Conservation (phyloP, 495 filamentous ascomycete species). For the Xylaria telfairii region DNA sequence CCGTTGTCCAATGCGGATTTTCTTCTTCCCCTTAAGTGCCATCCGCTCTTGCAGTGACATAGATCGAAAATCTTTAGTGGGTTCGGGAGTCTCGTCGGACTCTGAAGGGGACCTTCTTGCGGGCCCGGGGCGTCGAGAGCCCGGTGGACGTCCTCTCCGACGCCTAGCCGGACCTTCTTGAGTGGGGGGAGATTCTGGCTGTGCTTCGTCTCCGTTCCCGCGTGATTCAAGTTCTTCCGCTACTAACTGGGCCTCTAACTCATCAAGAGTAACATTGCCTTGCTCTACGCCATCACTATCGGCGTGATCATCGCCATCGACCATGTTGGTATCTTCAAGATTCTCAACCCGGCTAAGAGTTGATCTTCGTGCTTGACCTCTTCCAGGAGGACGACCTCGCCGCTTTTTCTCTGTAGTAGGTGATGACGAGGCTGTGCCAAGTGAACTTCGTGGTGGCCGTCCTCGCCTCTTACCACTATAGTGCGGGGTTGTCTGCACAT, state of each 20-base stretch:
- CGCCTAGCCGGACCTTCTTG: not conserved
- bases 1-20: conserved; percentile 47
- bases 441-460: conserved; percentile 34
- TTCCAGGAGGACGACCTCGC: conserved; percentile 35
- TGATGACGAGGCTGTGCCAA: conserved; percentile 23
- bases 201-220: conserved; percentile 19
- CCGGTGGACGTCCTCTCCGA: conserved; percentile 22
- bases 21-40: conserved; percentile 51
- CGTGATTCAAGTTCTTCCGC: conserved; percentile 29
- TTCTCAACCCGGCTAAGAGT: conserved; percentile 28
- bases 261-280: conserved; percentile 32
- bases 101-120: conserved; percentile 12
- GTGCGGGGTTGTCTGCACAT: conserved; percentile 5
- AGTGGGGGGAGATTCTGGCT: conserved; percentile 11
- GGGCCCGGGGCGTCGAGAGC: conserved; percentile 14
- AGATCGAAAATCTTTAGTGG: conserved; percentile 32
- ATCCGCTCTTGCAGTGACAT: conserved; percentile 56
- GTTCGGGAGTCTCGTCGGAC: conserved; percentile 8
- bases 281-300: conserved; percentile 20
- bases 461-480: conserved; percentile 32
- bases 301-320: conserved; percentile 20
- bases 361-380: conserved; percentile 33
- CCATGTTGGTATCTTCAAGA: conserved; percentile 22
- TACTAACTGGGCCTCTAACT: conserved; percentile 36
- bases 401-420: conserved; percentile 30